Evolutionary conservation across 305 asterid species (phyloP), one percentile per base, ranked within the genome.

Genomic region (Euphrasia arctica): DNA sequence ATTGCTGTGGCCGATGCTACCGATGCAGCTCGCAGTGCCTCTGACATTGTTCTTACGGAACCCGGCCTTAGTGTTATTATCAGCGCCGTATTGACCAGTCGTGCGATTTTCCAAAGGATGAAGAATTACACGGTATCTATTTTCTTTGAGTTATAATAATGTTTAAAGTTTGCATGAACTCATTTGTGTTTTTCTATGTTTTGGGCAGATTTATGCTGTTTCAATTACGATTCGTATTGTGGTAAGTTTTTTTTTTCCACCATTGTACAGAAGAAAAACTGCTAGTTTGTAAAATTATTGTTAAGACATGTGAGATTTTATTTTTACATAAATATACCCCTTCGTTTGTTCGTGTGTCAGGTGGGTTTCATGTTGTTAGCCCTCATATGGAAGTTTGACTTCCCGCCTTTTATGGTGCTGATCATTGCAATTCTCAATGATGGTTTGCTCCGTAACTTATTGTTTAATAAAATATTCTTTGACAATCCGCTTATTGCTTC

Each of bases 211-310:
- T 54, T 93, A 93, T 82, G 99, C 99, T 10, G 99, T 93, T 82
- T 93, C 99, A 6, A 93, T 93, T 66, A 93, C 99, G 41, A 93
- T 93, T 64, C 99, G 99, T 93, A 93, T 93, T 59, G 99, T 90
- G 90, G 99, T 90, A 81, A 67, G 96, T 69, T 70, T 11, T 1
- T 36, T 36, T 36, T 0, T 3, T 47, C 4, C 1, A 12, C 51
- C 51, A 3, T 47, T 47, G 5, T 34, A 29, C 6, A 32, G 49
- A 10, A 43, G 11, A 43, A 43, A 8, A 29, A 29, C 13, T 8
- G 13, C 49, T 43, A 43, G 1, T 8, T 8, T 43, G 9, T 10
- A 45, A 45, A 45, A 95, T 95, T 72, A 95, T 95, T 12, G 95
- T 84, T 49, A n/a, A n/a, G 4, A 18, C 22, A 49, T n/a, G 0